These are phyloP conservation scores for Balamuthia mandrillaris DNA, from an alignment of 208 protist species.

Conservation along the genomic window DNA sequence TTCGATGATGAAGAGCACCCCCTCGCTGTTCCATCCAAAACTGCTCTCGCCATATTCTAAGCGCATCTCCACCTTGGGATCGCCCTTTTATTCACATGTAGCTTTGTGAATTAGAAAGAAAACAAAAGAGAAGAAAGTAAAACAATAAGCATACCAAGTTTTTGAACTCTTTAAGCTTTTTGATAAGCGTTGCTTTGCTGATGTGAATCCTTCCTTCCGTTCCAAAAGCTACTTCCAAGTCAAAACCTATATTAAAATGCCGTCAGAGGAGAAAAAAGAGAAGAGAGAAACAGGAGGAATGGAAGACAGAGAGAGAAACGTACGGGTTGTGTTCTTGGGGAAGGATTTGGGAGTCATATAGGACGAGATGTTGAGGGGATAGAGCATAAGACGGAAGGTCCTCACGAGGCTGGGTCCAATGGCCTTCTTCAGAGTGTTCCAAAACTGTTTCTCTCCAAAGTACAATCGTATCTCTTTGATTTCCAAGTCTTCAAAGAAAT, in stretches of 20 bases:
- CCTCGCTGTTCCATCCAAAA: conserved; percentile 30
- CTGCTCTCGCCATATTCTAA: conserved; percentile 10
- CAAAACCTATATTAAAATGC: neutral
- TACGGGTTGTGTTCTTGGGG: neutral
- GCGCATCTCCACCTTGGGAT: neutral
- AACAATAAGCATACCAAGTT: neutral
- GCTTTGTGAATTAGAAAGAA: neutral
- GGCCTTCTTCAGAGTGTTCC: neutral
- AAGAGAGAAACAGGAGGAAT: neutral
- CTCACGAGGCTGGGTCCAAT: neutral
- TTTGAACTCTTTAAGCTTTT: neutral
- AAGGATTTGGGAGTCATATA: neutral
- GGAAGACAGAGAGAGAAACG: neutral
- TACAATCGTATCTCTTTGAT: neutral
- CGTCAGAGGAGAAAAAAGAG: neutral
- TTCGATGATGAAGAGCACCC: too few relatives aligned
- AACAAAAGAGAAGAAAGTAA: neutral
- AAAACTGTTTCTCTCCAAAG: neutral
- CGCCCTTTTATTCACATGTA: too few relatives aligned
- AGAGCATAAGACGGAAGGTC: neutral
- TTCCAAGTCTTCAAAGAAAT: neutral
- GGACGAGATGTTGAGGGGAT: neutral
- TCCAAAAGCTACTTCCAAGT: neutral
- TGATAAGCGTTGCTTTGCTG: neutral
- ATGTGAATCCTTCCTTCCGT: conserved; percentile 7